Evolutionary conservation across 2,329 filamentous ascomycete genomes (phyloP).

Genomic region (Aureobasidium melanogenum): DNA sequence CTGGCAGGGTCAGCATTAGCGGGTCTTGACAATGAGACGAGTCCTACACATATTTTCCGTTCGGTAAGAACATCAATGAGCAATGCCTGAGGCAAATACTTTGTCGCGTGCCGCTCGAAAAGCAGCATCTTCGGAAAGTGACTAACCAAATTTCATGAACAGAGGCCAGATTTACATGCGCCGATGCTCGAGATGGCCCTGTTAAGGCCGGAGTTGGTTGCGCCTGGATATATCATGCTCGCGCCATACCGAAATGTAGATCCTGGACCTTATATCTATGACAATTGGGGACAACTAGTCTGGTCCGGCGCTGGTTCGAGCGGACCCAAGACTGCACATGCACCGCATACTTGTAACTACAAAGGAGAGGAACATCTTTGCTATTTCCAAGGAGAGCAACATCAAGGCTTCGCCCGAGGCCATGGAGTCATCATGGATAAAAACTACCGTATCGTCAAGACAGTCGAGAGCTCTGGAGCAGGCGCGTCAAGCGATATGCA

Average conservation of each 20-base stretch:
- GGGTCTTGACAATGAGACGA: slow-evolving; percentile 26
- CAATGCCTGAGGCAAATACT: background rate
- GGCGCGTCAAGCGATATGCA: slow-evolving; percentile 44
- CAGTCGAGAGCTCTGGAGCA: slow-evolving; percentile 31
- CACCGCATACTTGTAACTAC: slow-evolving; percentile 41
- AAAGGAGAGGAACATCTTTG: slow-evolving; percentile 41
- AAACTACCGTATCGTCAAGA: slow-evolving; percentile 40
- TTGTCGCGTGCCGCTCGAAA: background rate
- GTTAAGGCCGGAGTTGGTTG: slow-evolving; percentile 26
- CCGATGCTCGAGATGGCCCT: slow-evolving; percentile 27
- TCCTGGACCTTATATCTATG: slow-evolving; percentile 44
- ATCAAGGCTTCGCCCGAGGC: slow-evolving; percentile 43
- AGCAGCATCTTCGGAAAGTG: background rate
- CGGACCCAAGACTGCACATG: slow-evolving; percentile 42
- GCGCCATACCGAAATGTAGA: slow-evolving; percentile 42
- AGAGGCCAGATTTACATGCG: slow-evolving; percentile 32
- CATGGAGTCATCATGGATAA: slow-evolving; percentile 46
- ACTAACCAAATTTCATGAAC: slow-evolving; percentile 13
- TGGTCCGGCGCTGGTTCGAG: slow-evolving; percentile 42
- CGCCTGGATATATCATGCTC: slow-evolving; percentile 43
- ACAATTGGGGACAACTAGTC: slow-evolving; percentile 42
- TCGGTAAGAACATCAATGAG: slow-evolving; percentile 21
- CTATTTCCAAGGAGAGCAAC: slow-evolving; percentile 44
- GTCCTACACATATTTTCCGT: slow-evolving; percentile 28
- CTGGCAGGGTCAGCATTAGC: slow-evolving; percentile 16